Base-by-base conservation (phyloP, 2,329 filamentous ascomycete species). In the Cytospora piceae region DNA sequence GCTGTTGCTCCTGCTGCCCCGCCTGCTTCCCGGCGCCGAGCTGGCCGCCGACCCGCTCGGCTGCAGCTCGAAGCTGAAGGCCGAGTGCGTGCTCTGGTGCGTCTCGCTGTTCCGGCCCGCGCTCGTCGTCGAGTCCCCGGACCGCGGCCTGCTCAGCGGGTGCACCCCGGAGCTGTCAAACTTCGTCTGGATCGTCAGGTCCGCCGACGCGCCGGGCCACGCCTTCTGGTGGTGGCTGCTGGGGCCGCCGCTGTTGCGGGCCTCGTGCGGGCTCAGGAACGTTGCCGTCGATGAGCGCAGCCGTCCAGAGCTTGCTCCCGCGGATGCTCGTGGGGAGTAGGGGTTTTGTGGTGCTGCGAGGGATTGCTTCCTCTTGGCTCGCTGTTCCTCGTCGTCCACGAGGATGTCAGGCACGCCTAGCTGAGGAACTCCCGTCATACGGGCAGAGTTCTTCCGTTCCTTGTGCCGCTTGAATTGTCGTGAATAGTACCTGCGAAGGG, bases 321-420 rank as follows among this genome's bases (percentile, higher is more conserved):
- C 56, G 67, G 72, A 60, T 61, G 65, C 58, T 27, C 57, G 37
- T 37, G 49, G 55, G n/a, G 64, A 60, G 51, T 60, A 57, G 7
- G 31, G 61, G n/a, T 46, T 62, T n/a, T 61, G 55, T 68, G 56
- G 42, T 31, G 49, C 49, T 34, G 61, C 39, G 12, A 65, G 52
- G 67, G 27, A 64, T 57, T 51, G 64, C 62, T 57, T 63, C 52
- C 67, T 65, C 70, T 71, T 73, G 39, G 72, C 73, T 70, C 69
- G 77, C 63, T 83, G 84, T 53, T 87, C 85, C 69, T 92, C 89
- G 65, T 94, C 90, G 70, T 97, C 93, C 27, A 97, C 91, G 68
- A 92, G 89, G 68, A 98, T 97, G 73, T 97, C 93, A 0, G 94
- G 94, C 31, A 97, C 90, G 24, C 88, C 89, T 69, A 97, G 88